Evolutionary conservation across 2,329 filamentous ascomycete genomes (phyloP).

Genomic region (Sodiomyces alkalinus): DNA sequence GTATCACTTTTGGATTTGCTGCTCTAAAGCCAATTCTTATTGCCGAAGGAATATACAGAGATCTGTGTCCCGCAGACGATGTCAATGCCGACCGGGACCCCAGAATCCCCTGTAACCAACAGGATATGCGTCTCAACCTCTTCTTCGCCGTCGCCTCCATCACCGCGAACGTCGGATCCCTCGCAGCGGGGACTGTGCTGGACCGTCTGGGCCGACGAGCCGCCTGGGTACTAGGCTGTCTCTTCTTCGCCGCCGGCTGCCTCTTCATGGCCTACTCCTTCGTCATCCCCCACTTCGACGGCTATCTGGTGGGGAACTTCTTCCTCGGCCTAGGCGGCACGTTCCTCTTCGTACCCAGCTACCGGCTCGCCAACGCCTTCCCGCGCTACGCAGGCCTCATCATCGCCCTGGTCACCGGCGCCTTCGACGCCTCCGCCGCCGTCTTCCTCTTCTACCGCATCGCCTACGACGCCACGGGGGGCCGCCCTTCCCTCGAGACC

Average conservation of each 20-base stretch:
- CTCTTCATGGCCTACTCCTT: constrained; percentile 44
- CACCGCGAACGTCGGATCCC: constrained; percentile 49
- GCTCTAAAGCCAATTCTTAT: constrained; percentile 75
- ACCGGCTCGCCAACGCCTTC: constrained; percentile 51
- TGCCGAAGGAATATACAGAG: constrained; percentile 51
- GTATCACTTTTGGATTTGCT: constrained; percentile 72
- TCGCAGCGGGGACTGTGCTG: constrained; percentile 51
- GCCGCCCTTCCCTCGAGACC: constrained; percentile 16
- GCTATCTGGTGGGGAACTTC: constrained; percentile 41
- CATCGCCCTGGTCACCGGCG: constrained; percentile 44
- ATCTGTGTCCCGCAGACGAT: constrained; percentile 1
- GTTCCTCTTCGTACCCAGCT: constrained; percentile 49
- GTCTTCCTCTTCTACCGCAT: constrained; percentile 44
- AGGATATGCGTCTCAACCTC: constrained; percentile 39
- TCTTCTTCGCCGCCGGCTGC: constrained; percentile 41
- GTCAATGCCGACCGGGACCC: constrained; percentile 11
- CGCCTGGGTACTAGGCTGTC: constrained; percentile 43
- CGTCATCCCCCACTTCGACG: constrained; percentile 39
- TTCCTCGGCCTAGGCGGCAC: constrained; percentile 46
- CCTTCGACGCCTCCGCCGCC: constrained; percentile 49
- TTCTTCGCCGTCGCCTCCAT: constrained; percentile 33
- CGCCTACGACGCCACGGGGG: constrained; percentile 30
- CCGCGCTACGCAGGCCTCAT: constrained; percentile 43
- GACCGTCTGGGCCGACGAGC: constrained; percentile 51
- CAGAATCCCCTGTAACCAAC: constrained; percentile 35